These are phyloP conservation scores for Rhodotorula sp. DNA, from an alignment of 1,284 basidiomycete species.

Conservation along the genomic window DNA sequence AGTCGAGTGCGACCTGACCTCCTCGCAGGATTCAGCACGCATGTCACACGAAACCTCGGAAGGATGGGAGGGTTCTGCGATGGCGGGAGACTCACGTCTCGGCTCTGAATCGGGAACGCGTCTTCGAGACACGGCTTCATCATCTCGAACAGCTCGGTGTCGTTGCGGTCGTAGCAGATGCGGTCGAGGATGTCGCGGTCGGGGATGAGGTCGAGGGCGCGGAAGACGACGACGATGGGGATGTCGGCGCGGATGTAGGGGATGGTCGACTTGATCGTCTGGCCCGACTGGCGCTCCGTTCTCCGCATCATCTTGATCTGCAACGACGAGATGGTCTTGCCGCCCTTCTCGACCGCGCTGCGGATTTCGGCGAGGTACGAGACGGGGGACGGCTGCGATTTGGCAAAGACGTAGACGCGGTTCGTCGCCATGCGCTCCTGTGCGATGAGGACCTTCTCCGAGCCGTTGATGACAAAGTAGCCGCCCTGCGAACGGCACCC, in stretches of 20 bases:
- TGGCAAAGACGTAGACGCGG: constrained; percentile 98
- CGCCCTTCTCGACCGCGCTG: constrained; percentile 95
- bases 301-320: constrained; percentile 78
- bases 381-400: constrained; percentile 93
- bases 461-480: constrained; percentile 99
- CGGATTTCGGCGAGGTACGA: constrained; percentile 96
- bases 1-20: constrained; percentile 76
- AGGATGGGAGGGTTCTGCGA: not conserved
- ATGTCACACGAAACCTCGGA: not conserved
- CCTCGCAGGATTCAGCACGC: not conserved
- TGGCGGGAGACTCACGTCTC: constrained; percentile 62
- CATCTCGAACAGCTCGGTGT: constrained; percentile 95
- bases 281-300: constrained; percentile 55
- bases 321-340: constrained; percentile 97
- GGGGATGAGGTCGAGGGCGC: constrained; percentile 94
- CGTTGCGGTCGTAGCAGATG: constrained; percentile 93
- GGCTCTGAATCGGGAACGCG: constrained; percentile 95
- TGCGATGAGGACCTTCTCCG: constrained; percentile 98
- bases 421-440: constrained; percentile 99
- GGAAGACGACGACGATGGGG: constrained; percentile 98
- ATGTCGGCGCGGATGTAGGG: constrained; percentile 99
- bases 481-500: constrained; percentile 62
- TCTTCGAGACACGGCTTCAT: constrained; percentile 98
- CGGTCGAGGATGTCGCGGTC: constrained; percentile 97
- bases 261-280: constrained; percentile 94